Percentiles rank a stretch among this genome's conserved stretches.
Evolutionary conservation across 495 filamentous ascomycete genomes (phyloP).

Genomic region (Cercophora newfieldiana): DNA sequence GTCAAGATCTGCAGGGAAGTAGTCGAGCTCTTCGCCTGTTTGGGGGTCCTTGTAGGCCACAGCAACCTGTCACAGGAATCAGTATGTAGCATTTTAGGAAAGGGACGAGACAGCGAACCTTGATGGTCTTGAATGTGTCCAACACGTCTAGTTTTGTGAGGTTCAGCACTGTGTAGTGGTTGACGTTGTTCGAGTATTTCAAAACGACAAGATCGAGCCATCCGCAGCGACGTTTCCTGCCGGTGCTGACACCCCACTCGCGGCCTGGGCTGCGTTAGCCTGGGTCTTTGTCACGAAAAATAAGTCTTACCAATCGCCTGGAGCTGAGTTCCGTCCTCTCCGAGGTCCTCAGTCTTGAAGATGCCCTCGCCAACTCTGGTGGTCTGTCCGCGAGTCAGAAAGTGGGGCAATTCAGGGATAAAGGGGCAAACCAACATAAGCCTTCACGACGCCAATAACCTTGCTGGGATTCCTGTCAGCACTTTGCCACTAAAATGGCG

Average conservation of each 20-base stretch:
- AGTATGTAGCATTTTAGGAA: neutral
- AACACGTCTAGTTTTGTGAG: constrained; percentile 85
- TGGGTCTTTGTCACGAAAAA: neutral
- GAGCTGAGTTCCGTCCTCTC: constrained; percentile 48
- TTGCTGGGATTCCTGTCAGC: constrained; percentile 31
- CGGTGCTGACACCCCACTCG: constrained; percentile 76
- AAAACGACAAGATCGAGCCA: constrained; percentile 90
- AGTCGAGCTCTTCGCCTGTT: constrained; percentile 35
- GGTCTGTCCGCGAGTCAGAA: constrained; percentile 34
- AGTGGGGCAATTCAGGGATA: constrained; percentile 1
- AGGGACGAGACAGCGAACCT: constrained; percentile 37
- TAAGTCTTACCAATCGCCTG: constrained; percentile 41
- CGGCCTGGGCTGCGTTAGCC: too few species aligned
- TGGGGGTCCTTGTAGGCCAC: constrained; percentile 64
- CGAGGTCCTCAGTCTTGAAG: constrained; percentile 80
- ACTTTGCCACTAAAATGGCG: neutral
- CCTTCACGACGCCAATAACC: constrained; percentile 86
- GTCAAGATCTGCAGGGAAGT: constrained; percentile 41
- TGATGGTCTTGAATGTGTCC: constrained; percentile 77
- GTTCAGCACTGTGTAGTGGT: constrained; percentile 77
- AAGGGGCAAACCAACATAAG: constrained; percentile 42
- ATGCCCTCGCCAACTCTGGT: constrained; percentile 77
- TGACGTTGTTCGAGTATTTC: constrained; percentile 69
- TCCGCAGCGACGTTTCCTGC: constrained; percentile 79
- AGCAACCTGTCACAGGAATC: constrained; percentile 47